Percentiles rank a stretch among this genome's conserved stretches.
phyloP scores from a whole-genome alignment of 441 rosid species.

The Theobroma grandiflorum region DNA sequence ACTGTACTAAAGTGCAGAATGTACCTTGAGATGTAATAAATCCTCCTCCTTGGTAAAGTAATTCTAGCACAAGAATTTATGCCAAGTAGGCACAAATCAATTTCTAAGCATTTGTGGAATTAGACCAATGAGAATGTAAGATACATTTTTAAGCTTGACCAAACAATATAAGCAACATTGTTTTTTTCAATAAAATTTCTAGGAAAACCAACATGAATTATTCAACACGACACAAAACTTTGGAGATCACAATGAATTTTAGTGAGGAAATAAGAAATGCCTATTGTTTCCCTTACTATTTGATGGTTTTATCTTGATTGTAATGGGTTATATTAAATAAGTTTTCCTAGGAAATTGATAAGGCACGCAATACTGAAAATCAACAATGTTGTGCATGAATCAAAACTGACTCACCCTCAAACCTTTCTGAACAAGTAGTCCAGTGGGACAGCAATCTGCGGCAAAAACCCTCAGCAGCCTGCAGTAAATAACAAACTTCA shows the following conservation, averaged over 20 bases:
- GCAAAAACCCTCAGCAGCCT: conserved; percentile 98
- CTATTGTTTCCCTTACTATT: background rate
- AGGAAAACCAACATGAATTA: background rate
- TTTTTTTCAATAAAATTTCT: background rate
- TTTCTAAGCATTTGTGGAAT: background rate
- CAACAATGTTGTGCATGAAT: background rate
- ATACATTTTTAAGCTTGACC: conserved; percentile 2
- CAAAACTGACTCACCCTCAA: conserved; percentile 64
- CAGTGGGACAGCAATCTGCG: conserved; percentile 71
- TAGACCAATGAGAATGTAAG: conserved; percentile 2
- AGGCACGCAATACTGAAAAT: background rate
- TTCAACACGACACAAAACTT: background rate
- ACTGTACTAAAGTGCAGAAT: background rate
- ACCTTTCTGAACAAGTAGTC: conserved; percentile 67
- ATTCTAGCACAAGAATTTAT: background rate
- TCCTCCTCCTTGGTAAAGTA: background rate
- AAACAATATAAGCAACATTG: background rate
- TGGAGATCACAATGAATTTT: background rate
- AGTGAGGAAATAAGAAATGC: background rate
- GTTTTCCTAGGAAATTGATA: background rate
- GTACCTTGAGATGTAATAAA: background rate
- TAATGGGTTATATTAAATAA: background rate
- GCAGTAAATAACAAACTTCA: conserved; percentile 37
- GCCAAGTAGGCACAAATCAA: conserved; percentile 5
- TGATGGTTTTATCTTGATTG: background rate